A percentile compares a stretch with the other conserved stretches of the same genome.
Evolutionary conservation across 2,329 filamentous ascomycete genomes (phyloP).

Genomic region (Diplodia seriata): DNA sequence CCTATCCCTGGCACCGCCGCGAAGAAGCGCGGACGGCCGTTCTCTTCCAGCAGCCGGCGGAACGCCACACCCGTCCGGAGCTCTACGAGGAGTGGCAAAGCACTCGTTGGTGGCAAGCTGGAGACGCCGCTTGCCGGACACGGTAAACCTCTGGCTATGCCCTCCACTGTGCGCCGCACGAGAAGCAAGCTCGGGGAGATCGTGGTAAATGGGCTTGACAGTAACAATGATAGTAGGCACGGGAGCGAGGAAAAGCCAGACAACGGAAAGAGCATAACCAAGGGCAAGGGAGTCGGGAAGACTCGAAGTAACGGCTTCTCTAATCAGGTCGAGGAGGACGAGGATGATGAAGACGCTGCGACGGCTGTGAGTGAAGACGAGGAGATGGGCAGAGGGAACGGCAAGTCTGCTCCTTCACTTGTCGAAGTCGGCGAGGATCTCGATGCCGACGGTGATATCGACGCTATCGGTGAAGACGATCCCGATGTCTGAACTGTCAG

Average conservation of each 20-base stretch:
- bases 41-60: constrained; percentile 45
- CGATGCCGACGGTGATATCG: constrained; percentile 38
- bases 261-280: constrained; percentile 37
- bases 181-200: constrained; percentile 54
- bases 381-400: constrained; percentile 40
- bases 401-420: constrained; percentile 35
- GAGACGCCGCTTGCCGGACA: constrained; percentile 43
- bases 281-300: constrained; percentile 30
- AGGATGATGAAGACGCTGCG: constrained; percentile 36
- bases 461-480: constrained; percentile 32
- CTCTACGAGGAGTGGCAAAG: constrained; percentile 42
- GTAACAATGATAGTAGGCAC: constrained; percentile 4
- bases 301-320: constrained; percentile 13
- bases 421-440: constrained; percentile 44
- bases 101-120: constrained; percentile 41
- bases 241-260: constrained; percentile 14
- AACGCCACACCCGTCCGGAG: constrained; percentile 47
- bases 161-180: constrained; percentile 46
- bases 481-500: constrained; percentile 13
- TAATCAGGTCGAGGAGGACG: constrained; percentile 34
- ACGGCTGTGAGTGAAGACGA: constrained; percentile 35
- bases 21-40: constrained; percentile 47
- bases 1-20: constrained; percentile 61
- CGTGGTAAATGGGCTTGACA: constrained; percentile 44
- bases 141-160: constrained; percentile 41